A percentile compares a stretch with the other conserved stretches of the same genome.
These are phyloP conservation scores for Tripterygium wilfordii DNA, from an alignment of 177 flowering plant genomes.

Conservation along the genomic window DNA sequence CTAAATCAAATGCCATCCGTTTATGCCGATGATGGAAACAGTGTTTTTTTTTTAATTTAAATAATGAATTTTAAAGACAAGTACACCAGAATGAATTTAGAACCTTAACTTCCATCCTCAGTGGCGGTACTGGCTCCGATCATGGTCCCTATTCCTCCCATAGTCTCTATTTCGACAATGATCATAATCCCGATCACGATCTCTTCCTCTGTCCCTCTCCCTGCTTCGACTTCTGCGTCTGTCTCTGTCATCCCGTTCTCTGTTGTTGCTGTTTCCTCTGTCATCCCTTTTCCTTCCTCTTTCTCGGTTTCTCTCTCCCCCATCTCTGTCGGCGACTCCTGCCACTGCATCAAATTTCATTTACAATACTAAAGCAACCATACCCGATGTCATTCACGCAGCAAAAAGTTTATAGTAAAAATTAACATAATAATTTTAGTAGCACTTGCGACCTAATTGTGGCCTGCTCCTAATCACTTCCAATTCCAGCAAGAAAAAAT, in stretches of 20 bases:
- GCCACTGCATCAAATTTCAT: conserved; percentile 1
- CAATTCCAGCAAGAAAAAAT: too few species aligned
- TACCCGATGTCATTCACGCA: neutral
- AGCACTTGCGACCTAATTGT: too few species aligned
- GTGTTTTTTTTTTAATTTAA: too few species aligned
- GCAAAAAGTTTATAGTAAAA: neutral
- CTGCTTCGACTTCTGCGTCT: conserved; percentile 61
- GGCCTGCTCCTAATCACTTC: too few species aligned
- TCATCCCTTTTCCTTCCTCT: conserved; percentile 50
- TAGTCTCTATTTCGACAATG: conserved; percentile 51
- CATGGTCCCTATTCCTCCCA: conserved; percentile 50
- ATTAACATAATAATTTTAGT: too few species aligned
- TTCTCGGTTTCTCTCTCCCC: conserved; percentile 73
- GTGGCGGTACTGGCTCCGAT: conserved; percentile 28
- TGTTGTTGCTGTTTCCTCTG: conserved; percentile 38
- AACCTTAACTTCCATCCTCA: conserved; percentile 12
- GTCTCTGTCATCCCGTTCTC: conserved; percentile 46
- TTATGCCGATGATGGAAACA: too few species aligned
- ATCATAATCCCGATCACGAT: conserved; percentile 42
- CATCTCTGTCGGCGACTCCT: conserved; percentile 53
- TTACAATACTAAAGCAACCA: neutral
- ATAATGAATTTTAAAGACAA: too few species aligned
- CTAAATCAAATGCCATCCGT: too few species aligned
- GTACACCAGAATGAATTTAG: neutral
- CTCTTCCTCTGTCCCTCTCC: conserved; percentile 51